A percentile compares a stretch with the other conserved stretches of the same genome.
These are phyloP conservation scores for Lepiota venenata DNA, from an alignment of 768 basidiomycete genomes.

Conservation along the genomic window DNA sequence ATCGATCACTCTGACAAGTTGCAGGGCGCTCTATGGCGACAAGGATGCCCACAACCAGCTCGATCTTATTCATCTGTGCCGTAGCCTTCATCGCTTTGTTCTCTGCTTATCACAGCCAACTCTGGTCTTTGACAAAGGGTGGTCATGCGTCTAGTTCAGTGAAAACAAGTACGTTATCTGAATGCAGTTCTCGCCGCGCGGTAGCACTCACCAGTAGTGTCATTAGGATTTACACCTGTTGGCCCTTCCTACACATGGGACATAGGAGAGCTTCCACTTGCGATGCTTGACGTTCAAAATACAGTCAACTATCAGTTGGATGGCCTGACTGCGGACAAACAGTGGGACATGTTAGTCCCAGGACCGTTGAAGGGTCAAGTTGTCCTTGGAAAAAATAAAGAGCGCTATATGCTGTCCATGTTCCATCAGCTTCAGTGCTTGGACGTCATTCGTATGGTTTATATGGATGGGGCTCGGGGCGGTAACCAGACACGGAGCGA, in stretches of 20 bases:
- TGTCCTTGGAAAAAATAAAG: slow-evolving; percentile 25
- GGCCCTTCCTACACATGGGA: background rate
- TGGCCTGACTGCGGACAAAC: slow-evolving; percentile 16
- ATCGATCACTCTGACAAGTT: too few species aligned
- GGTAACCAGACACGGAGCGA: background rate
- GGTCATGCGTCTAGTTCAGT: too few species aligned
- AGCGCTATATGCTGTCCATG: slow-evolving; percentile 28
- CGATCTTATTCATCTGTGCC: too few species aligned
- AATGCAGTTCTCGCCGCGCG: too few species aligned
- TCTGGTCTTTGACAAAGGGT: too few species aligned
- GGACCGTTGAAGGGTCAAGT: slow-evolving; percentile 26
- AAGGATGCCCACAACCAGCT: too few species aligned
- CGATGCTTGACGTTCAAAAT: slow-evolving; percentile 16
- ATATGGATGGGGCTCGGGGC: background rate
- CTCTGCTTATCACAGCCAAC: too few species aligned
- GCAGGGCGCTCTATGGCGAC: too few species aligned
- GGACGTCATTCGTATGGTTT: slow-evolving; percentile 28
- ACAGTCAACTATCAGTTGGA: slow-evolving; percentile 21
- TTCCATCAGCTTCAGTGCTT: slow-evolving; percentile 37
- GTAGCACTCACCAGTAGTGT: too few species aligned
- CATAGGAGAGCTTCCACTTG: background rate
- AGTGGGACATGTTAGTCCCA: slow-evolving; percentile 11
- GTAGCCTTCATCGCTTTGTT: too few species aligned
- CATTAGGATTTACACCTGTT: background rate
- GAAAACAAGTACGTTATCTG: too few species aligned